These are phyloP conservation scores for Prunus dulcis DNA, from an alignment of 306 rosid genomes.

Conservation along the genomic window DNA sequence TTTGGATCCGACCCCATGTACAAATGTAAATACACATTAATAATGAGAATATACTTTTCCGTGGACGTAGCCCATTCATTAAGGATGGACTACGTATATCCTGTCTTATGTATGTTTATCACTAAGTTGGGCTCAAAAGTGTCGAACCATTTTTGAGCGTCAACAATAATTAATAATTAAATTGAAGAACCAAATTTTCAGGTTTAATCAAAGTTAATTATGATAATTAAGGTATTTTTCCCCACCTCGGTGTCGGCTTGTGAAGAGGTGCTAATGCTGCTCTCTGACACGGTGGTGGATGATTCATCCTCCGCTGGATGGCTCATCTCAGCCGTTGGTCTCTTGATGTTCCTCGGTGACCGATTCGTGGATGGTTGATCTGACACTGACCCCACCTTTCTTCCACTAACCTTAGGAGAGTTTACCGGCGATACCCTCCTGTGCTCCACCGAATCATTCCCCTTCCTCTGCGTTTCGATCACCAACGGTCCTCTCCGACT, in stretches of 20 bases:
- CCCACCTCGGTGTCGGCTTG: constrained; percentile 72
- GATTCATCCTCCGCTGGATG: constrained; percentile 60
- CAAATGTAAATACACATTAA: too few species aligned
- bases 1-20: too few species aligned
- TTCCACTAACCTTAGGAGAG: constrained; percentile 50
- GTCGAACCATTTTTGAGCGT: too few species aligned
- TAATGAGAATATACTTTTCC: too few species aligned
- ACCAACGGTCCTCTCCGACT: constrained; percentile 41
- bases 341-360: constrained; percentile 60
- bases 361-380: constrained; percentile 42
- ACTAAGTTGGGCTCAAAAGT: too few species aligned
- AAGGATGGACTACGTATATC: too few species aligned
- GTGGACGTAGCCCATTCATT: too few species aligned
- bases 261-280: constrained; percentile 61
- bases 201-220: neutral
- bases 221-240: neutral
- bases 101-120: too few species aligned
- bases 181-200: neutral
- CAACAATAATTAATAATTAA: neutral
- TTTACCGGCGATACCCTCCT: constrained; percentile 67
- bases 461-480: constrained; percentile 43
- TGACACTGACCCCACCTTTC: constrained; percentile 26
- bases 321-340: constrained; percentile 24
- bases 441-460: constrained; percentile 40
- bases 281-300: constrained; percentile 69